Base-by-base conservation (phyloP, 2,329 filamentous ascomycete genomes). In the Epichloe festucae region DNA sequence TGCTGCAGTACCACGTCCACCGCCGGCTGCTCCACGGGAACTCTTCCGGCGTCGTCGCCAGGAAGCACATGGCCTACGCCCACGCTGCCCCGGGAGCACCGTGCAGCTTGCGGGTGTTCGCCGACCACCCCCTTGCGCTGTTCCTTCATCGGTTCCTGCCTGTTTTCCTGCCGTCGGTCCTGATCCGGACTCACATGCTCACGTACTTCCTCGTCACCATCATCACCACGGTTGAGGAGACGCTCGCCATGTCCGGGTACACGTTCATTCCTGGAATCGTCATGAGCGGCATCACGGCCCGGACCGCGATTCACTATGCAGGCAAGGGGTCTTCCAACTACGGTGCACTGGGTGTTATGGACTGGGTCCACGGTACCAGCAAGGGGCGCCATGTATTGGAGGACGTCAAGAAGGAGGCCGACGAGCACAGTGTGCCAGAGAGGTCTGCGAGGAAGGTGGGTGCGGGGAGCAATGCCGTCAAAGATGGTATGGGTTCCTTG, bases 1-100 rank as follows among this genome's bases (percentile, higher is more conserved):
- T 80, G 6, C 63, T 89, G 11, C 78, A 82, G 52, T 95, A 94
- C 65, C 76, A 81, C 59, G 74, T 88, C 57, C 89, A 95, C 68
- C 82, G 85, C 49, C 77, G 78, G 61, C 53, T 84, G 27, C 75
- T 95, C 8, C 89, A 95, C 67, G 64, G 63, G 43, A 50, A 62
- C 5, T 62, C 65, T 0, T 62, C 65, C 0, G 51, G 59, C 3
- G 53, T 77, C 3, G 54, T 77, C 23, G 69, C 71, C 7, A 63
- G 57, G 5, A 66, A 74, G 48, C 72, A 79, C 62, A 54, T 60
- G 46, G 48, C 59, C 50, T 74, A 72, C 61, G 70, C 70, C 60
- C 81, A 87, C 67, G 66, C 72, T 46, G 69, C 77, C 52, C 63
- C 64, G 23, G 72, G 77, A 2, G 78, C 82, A 0, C 73, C 76